A percentile compares a stretch with the other conserved stretches of the same genome.
Conservation (phyloP, 768 basidiomycete species). For the Lactarius deliciosus region DNA sequence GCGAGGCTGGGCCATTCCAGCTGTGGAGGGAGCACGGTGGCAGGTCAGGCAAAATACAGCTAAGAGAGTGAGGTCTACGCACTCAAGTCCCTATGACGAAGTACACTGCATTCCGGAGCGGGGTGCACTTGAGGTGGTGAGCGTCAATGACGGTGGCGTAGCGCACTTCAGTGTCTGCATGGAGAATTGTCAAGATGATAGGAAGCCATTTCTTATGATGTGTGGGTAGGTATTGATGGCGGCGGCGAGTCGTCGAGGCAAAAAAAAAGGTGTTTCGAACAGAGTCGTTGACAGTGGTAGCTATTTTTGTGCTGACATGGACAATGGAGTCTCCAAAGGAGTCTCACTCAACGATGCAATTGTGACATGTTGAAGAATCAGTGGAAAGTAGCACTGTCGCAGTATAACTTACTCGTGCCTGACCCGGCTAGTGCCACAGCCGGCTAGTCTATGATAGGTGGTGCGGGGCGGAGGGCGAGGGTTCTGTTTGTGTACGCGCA, state of each 20-base stretch:
- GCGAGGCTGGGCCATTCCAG: conserved; percentile 82
- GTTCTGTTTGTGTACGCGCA: too few relatives aligned
- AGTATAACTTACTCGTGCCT: too few relatives aligned
- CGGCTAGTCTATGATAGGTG: too few relatives aligned
- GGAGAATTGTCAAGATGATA: conserved; percentile 45
- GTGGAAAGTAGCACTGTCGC: too few relatives aligned
- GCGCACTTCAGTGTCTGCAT: conserved; percentile 71
- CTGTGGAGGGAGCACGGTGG: conserved; percentile 39
- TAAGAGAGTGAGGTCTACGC: conserved; percentile 34
- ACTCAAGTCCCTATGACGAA: conserved; percentile 86
- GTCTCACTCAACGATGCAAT: too few relatives aligned
- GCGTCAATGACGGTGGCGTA: conserved; percentile 82
- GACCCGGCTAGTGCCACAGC: too few relatives aligned
- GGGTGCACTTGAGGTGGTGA: conserved; percentile 49
- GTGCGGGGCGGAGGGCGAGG: too few relatives aligned
- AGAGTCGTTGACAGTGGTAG: conserved; percentile 77
- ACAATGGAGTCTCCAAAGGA: too few relatives aligned
- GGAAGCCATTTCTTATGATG: conserved; percentile 1
- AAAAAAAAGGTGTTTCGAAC: conserved; percentile 84
- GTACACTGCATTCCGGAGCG: conserved; percentile 85
- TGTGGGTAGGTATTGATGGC: conserved; percentile 48
- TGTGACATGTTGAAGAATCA: too few relatives aligned
- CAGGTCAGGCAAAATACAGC: neutral
- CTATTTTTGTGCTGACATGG: conserved; percentile 44
- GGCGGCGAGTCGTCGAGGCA: conserved; percentile 75